Conservation (phyloP, 345 rosid genomes). For the Bruguiera parviflora region DNA sequence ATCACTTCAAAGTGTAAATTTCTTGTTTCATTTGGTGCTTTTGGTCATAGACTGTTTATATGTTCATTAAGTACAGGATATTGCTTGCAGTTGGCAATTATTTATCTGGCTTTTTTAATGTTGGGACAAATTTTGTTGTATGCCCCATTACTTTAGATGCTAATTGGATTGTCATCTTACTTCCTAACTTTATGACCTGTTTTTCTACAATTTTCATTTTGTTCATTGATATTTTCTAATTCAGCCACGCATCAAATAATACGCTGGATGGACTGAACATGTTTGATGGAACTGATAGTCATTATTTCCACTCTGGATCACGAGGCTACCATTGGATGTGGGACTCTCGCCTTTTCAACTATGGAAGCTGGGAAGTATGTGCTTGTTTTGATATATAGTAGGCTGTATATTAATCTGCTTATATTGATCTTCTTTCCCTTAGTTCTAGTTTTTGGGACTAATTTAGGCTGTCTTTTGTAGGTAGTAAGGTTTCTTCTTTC, state of each 20-base stretch:
- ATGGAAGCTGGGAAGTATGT: slow-evolving; percentile 96
- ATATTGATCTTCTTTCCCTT: slow-evolving; percentile 6
- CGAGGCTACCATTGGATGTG: slow-evolving; percentile 96
- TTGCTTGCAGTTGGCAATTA: too few species aligned
- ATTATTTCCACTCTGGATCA: slow-evolving; percentile 83
- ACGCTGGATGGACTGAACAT: slow-evolving; percentile 88
- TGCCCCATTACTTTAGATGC: neutral
- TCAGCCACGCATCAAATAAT: slow-evolving; percentile 91
- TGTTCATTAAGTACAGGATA: too few species aligned
- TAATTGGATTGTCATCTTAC: neutral
- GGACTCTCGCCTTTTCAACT: slow-evolving; percentile 98
- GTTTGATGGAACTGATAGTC: slow-evolving; percentile 96
- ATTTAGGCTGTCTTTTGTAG: slow-evolving; percentile 35
- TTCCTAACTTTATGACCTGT: neutral
- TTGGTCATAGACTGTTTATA: too few species aligned
- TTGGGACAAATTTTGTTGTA: neutral
- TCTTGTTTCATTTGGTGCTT: too few species aligned
- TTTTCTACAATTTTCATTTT: slow-evolving; percentile 13
- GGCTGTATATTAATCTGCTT: slow-evolving; percentile 7
- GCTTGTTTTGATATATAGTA: slow-evolving; percentile 14
- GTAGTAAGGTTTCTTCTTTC: slow-evolving; percentile 85
- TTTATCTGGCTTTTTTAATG: too few species aligned
- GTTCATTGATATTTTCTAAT: slow-evolving; percentile 15
- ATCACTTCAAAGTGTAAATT: too few species aligned
- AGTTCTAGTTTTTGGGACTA: slow-evolving; percentile 14